Percentiles rank a stretch among this genome's conserved stretches.
These are phyloP conservation scores for Hypericum perforatum DNA, from an alignment of 345 rosid species.

Conservation along the genomic window DNA sequence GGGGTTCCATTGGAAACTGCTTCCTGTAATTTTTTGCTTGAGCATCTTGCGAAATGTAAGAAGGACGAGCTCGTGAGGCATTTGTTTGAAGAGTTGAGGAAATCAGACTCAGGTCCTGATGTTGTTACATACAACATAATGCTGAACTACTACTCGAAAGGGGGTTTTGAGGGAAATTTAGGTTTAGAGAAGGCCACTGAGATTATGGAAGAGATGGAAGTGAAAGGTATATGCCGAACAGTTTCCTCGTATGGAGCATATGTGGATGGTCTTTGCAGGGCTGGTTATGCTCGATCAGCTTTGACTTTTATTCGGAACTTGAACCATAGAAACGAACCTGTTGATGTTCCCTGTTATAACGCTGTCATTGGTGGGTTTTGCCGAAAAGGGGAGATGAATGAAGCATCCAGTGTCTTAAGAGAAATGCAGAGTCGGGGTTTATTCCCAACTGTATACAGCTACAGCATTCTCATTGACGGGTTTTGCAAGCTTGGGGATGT, in stretches of 20 bases:
- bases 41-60: too few relatives aligned
- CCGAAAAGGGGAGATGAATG: constrained; percentile 26
- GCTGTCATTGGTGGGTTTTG: constrained; percentile 44
- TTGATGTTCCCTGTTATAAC: constrained; percentile 42
- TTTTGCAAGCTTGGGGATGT: constrained; percentile 36
- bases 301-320: constrained; percentile 18
- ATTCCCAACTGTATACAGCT: constrained; percentile 37
- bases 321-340: constrained; percentile 15
- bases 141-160: constrained; percentile 13
- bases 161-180: constrained; percentile 14
- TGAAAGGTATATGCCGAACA: constrained; percentile 23
- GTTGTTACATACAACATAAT: too few relatives aligned
- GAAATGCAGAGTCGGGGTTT: constrained; percentile 35
- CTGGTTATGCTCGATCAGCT: constrained; percentile 27
- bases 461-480: constrained; percentile 40
- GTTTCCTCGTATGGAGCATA: constrained; percentile 33
- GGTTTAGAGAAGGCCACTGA: constrained; percentile 20
- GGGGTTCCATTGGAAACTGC: too few relatives aligned
- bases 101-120: too few relatives aligned
- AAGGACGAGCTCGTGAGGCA: too few relatives aligned
- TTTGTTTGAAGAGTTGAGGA: too few relatives aligned
- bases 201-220: constrained; percentile 34
- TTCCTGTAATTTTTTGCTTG: too few relatives aligned
- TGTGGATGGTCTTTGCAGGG: constrained; percentile 39
- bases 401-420: constrained; percentile 32